Conservation (phyloP, 176 grass and related monocot species). For the Eremochloa ophiuroides region DNA sequence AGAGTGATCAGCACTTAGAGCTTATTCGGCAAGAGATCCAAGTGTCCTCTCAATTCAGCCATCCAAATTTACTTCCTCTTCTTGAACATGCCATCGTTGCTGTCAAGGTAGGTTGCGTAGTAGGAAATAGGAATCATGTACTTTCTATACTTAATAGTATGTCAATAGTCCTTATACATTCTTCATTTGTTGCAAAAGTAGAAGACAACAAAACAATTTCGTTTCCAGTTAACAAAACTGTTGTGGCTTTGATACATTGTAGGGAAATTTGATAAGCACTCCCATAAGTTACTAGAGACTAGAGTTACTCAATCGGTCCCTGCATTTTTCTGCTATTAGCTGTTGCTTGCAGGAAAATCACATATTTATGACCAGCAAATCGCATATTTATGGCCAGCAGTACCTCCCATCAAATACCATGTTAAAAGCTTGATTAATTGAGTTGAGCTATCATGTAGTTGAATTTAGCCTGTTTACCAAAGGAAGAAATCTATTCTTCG, state of each 20-base stretch:
- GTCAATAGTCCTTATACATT: neutral
- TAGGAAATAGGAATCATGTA: neutral
- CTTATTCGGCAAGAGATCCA: constrained; percentile 88
- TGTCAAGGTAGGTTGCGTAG: constrained; percentile 78
- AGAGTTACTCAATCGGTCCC: neutral
- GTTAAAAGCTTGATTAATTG: neutral
- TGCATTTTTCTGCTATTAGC: neutral
- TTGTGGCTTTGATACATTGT: neutral
- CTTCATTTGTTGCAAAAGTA: neutral
- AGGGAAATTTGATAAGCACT: neutral
- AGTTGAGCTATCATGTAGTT: neutral
- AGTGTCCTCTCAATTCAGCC: constrained; percentile 70
- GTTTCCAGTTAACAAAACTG: neutral
- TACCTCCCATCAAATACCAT: neutral
- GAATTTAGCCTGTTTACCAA: neutral
- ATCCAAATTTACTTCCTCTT: constrained; percentile 80
- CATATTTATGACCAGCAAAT: neutral
- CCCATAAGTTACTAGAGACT: neutral
- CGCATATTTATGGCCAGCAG: neutral
- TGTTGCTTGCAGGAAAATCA: neutral
- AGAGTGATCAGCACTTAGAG: constrained; percentile 83
- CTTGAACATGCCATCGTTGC: constrained; percentile 83
- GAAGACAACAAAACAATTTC: neutral
- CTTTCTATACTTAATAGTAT: neutral
- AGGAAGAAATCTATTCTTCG: too few species aligned